Percentiles rank a stretch among this genome's conserved stretches.
phyloP scores from a whole-genome alignment of 495 filamentous ascomycete genomes.

The Aspergillus steynii region DNA sequence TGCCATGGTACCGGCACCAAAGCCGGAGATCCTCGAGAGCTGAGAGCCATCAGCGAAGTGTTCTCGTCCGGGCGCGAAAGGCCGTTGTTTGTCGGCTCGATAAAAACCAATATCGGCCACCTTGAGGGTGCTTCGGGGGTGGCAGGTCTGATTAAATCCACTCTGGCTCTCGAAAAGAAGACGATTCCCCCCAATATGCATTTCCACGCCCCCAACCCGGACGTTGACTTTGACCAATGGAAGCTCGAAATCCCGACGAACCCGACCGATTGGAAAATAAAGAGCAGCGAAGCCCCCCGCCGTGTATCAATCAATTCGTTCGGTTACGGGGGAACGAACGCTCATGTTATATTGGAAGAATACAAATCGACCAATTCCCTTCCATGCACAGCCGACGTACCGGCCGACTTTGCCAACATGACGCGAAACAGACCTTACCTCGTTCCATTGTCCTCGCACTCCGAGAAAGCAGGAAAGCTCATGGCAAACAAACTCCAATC shows the following conservation, averaged over 20 bases:
- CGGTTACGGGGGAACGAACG: slow-evolving; percentile 22
- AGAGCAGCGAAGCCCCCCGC: not conserved
- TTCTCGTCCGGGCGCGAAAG: not conserved
- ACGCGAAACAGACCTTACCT: not conserved
- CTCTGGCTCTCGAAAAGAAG: slow-evolving; percentile 46
- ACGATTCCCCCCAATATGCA: slow-evolving; percentile 47
- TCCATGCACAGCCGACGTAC: not conserved
- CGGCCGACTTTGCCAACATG: not conserved
- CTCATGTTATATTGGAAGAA: slow-evolving; percentile 24
- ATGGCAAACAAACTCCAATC: slow-evolving; percentile 6
- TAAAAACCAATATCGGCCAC: slow-evolving; percentile 49
- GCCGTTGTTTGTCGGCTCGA: slow-evolving; percentile 33
- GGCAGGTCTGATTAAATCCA: slow-evolving; percentile 55
- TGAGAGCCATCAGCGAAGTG: slow-evolving; percentile 5
- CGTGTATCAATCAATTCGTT: slow-evolving; percentile 2
- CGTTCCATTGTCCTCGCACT: not conserved
- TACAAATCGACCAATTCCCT: not conserved
- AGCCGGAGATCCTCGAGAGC: slow-evolving; percentile 17
- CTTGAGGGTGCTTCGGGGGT: slow-evolving; percentile 36
- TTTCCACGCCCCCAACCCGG: not conserved
- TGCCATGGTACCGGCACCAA: slow-evolving; percentile 43
- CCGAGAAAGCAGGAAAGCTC: not conserved
- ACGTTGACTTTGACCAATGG: slow-evolving; percentile 39
- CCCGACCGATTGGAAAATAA: slow-evolving; percentile 10
- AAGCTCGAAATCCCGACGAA: slow-evolving; percentile 8